These are phyloP conservation scores for Suhomyces taliae DNA, from an alignment of 1,139 yeast species.

Conservation along the genomic window DNA sequence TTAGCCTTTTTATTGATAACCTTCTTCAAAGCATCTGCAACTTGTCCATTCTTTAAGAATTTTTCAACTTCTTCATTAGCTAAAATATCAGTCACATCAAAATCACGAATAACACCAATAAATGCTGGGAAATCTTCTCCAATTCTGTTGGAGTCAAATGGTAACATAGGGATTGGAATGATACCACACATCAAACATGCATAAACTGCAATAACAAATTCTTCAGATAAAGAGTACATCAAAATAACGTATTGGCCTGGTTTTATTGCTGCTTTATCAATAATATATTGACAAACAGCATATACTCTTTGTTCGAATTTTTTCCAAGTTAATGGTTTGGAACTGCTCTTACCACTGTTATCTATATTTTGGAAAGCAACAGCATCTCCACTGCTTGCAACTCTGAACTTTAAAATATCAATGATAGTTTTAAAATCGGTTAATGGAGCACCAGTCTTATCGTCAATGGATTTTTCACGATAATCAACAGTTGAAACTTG, in stretches of 20 bases:
- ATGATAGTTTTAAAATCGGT: constrained; percentile 71
- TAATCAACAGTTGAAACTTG: constrained; percentile 79
- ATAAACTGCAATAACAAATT: constrained; percentile 75
- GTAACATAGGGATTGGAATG: constrained; percentile 76
- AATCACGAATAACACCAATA: constrained; percentile 65
- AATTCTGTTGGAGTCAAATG: constrained; percentile 66
- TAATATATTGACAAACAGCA: constrained; percentile 61
- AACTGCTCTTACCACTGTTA: constrained; percentile 48
- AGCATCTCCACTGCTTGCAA: constrained; percentile 72
- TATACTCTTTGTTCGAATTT: constrained; percentile 77
- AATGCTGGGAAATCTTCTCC: constrained; percentile 78
- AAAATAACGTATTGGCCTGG: constrained; percentile 75
- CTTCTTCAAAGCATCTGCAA: constrained; percentile 63
- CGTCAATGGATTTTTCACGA: constrained; percentile 72
- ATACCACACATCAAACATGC: constrained; percentile 87
- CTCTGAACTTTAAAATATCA: constrained; percentile 78
- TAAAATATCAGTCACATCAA: constrained; percentile 67
- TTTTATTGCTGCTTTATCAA: constrained; percentile 52
- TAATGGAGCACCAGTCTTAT: constrained; percentile 69
- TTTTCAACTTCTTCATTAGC: constrained; percentile 78
- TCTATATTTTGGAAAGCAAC: constrained; percentile 75
- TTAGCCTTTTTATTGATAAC: constrained; percentile 42
- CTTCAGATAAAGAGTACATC: constrained; percentile 87
- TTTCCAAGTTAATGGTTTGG: constrained; percentile 73
- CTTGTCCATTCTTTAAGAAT: constrained; percentile 66